phyloP scores from a whole-genome alignment of 2,329 filamentous ascomycete species.

The Xylaria digitata region DNA sequence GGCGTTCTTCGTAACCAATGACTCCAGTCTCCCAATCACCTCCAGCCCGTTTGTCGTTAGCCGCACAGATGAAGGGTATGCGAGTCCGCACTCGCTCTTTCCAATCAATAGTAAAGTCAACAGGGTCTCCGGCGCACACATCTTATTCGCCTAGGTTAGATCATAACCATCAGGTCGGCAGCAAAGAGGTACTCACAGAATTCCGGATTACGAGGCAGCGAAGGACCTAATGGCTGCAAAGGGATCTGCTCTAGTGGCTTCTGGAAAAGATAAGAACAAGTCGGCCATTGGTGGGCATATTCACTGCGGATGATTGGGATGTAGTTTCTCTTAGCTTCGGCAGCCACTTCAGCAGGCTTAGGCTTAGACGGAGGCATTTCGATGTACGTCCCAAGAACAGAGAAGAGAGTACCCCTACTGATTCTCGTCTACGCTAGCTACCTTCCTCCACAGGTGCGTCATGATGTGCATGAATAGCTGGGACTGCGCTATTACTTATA shows the following conservation, averaged over 20 bases:
- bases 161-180: slow-evolving; percentile 12
- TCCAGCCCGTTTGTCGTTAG: slow-evolving; percentile 80
- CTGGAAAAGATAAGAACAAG: slow-evolving; percentile 69
- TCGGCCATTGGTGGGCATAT: slow-evolving; percentile 65
- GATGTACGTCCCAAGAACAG: slow-evolving; percentile 13
- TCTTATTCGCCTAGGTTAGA: slow-evolving; percentile 49
- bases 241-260: slow-evolving; percentile 61
- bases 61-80: slow-evolving; percentile 76
- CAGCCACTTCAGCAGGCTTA: slow-evolving; percentile 76
- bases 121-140: slow-evolving; percentile 68
- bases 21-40: slow-evolving; percentile 81
- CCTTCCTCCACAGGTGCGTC: slow-evolving; percentile 6
- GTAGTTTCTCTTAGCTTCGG: slow-evolving; percentile 77
- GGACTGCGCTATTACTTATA: slow-evolving; percentile 34
- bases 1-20: slow-evolving; percentile 75
- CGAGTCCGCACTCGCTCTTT: slow-evolving; percentile 55
- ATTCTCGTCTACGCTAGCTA: slow-evolving; percentile 15
- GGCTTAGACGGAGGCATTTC: slow-evolving; percentile 68
- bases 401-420: slow-evolving; percentile 34
- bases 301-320: slow-evolving; percentile 72
- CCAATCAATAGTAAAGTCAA: slow-evolving; percentile 71
- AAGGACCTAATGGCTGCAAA: slow-evolving; percentile 51
- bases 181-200: slow-evolving; percentile 54
- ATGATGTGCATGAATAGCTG: slow-evolving; percentile 16
- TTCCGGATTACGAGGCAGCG: slow-evolving; percentile 55